Evolutionary conservation across 2,329 filamentous ascomycete species (phyloP), one percentile per base, ranked within the genome.

Genomic region (Fusarium sublunatum): DNA sequence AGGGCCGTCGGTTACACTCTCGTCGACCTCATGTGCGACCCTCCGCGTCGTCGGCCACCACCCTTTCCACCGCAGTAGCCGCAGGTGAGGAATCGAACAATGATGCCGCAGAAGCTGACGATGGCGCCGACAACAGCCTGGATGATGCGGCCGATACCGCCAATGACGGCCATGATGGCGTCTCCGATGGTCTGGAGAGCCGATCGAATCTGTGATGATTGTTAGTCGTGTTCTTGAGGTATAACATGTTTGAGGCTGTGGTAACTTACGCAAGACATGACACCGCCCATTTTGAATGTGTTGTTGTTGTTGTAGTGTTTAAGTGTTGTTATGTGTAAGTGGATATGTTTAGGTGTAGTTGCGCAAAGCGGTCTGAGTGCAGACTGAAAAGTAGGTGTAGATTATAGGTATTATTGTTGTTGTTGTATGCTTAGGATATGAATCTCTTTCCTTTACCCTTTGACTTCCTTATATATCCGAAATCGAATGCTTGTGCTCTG

Each of bases 241-340:
- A 24, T 2, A 22, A 10, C 7, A n/a, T 15, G 7, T 12, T 36
- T 42, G 39, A 38, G 28, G 24, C n/a, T 51, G 11, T 34, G 49
- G 24, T 15, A 47, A 85, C 90, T 73, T 91, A 94, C 91, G 75
- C 91, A 93, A 75, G 91, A 93, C 68, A 92, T 82, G 73, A 95
- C 88, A 77, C 89, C 91, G 80, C 91, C 91, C 91, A 95, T 94
- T 59, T 34, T 78, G 60, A 57, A 63, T 58, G 58, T 53, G 46
- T 67, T 56, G 49, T 61, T 61, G 40, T 58, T 47, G 47, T 49
- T 54, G 48, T 46, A 54, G 53, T 66, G 32, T 45, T 53, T 34
- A 28, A 13, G 19, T 19, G 19, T 19, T 19, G 19, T 19, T 19
- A 19, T 19, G 19, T 19, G 46, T 50, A 43, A n/a, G 31, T 44